These are phyloP conservation scores for Styphnolobium japonicum DNA, from an alignment of 306 rosid species.

Conservation along the genomic window DNA sequence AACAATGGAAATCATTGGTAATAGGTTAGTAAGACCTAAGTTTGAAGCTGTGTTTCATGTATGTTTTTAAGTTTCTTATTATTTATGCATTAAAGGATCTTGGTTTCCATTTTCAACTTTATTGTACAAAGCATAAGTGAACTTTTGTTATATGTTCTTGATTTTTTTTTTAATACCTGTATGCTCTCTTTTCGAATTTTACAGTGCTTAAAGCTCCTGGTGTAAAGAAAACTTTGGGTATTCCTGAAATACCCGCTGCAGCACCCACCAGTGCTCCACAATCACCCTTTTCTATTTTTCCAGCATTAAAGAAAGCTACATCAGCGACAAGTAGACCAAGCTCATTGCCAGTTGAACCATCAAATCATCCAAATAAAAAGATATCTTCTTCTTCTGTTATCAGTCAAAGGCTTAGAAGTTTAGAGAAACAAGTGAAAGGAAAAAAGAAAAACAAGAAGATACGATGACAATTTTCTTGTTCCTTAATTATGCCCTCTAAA, in stretches of 20 bases:
- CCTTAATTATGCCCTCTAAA: not conserved
- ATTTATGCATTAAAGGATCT: not conserved
- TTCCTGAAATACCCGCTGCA: conserved; percentile 52
- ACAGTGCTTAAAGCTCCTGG: conserved; percentile 61
- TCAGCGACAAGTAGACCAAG: conserved; percentile 24
- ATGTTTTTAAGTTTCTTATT: not conserved
- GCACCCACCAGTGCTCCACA: conserved; percentile 39
- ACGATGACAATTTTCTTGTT: conserved; percentile 24
- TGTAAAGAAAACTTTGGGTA: conserved; percentile 62
- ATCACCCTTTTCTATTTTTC: conserved; percentile 50
- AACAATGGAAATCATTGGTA: not conserved
- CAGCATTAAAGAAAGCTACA: conserved; percentile 43
- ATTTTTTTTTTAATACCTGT: not conserved
- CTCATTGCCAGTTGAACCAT: conserved; percentile 33
- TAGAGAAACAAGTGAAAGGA: conserved; percentile 81
- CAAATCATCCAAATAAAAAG: conserved; percentile 43
- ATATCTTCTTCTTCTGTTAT: conserved; percentile 54
- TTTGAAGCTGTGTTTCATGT: not conserved
- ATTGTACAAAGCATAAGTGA: not conserved
- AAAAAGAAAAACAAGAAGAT: conserved; percentile 63
- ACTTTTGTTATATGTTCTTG: not conserved
- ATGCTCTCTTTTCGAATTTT: conserved; percentile 12
- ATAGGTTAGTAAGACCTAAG: not conserved
- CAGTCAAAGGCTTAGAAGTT: conserved; percentile 78
- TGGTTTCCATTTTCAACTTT: not conserved